Base-by-base conservation (phyloP, 192 early-diverging fungal genomes). In the Mortierella claussenii region DNA sequence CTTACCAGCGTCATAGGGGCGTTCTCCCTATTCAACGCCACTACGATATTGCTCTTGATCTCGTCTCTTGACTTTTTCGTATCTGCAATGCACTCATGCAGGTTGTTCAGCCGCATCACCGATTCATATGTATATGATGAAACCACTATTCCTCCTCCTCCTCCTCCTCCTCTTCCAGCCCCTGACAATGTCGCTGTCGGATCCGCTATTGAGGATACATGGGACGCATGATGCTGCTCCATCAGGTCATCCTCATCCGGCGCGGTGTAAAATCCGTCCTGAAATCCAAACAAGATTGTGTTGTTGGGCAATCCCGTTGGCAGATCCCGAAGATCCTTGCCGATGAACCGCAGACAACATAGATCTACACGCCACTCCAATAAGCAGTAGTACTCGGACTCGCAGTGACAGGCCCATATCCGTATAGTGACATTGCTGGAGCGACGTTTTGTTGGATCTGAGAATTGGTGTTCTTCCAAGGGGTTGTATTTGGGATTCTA, bases 91-190 rank as follows among this genome's bases (percentile, higher is more conserved):
- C 79, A 80, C 43, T 78, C 75, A 23, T 80, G 79, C 42, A 81
- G 32, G 46, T 73, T 81, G 49, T 78, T 80, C 50, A 83, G 57
- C 46, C 82, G 70, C 78, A 86, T 79, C 47, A 86, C 78, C 28
- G 68, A 65, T 32, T 83, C 75, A 50, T 85, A 86, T 0, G 83
- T 86, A 52, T 88, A 88, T 32, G 86, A 88, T 33, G 64, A 80
- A 44, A 79, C 83, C 21, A 70, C 59, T 34, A 40, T 32, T 10
- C 13, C 40, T 26, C 50, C 54, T 20, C 49, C 42, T 18, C 6
- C 28, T 32, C 57, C 61, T 20, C 34, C 27, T 10, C 13, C 40
- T 26, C 50, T 47, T 20, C 49, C 42, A 10, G 9, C 28, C 26
- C 57, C 61, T 20, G 37, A 28, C 31, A 40, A 23, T 49, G 33